Conservation (phyloP, 345 rosid genomes). For the Corchorus capsularis region DNA sequence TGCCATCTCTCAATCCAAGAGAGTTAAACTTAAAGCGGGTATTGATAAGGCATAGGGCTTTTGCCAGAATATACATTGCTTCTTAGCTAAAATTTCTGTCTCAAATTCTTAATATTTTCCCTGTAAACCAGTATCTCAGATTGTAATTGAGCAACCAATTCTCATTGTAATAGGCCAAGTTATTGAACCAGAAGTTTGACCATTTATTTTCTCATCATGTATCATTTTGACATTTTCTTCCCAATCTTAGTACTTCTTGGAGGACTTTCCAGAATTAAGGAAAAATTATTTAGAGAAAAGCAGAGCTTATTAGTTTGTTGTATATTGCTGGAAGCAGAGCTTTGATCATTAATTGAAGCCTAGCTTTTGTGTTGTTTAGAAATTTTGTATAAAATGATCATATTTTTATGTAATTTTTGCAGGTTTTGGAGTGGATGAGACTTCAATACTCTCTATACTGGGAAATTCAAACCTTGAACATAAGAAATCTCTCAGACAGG, state of each 20-base stretch:
- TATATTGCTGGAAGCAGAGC: not conserved
- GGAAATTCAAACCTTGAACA: conserved; percentile 66
- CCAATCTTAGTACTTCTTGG: not conserved
- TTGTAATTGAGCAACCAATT: not conserved
- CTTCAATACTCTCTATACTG: conserved; percentile 48
- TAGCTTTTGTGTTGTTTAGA: not conserved
- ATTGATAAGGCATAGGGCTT: too few species aligned
- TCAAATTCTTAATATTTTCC: not conserved
- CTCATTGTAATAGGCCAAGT: too few species aligned
- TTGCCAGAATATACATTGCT: not conserved
- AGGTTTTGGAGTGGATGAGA: conserved; percentile 93
- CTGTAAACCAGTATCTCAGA: too few species aligned
- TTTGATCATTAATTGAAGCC: not conserved
- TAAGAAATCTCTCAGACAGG: conserved; percentile 53
- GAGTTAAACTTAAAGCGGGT: too few species aligned
- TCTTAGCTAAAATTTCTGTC: not conserved
- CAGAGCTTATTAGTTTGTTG: not conserved
- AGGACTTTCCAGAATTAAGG: too few species aligned
- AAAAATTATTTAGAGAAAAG: not conserved
- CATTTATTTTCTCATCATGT: not conserved
- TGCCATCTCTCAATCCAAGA: too few species aligned
- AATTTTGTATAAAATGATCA: not conserved
- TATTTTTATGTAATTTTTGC: not conserved
- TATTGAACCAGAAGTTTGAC: too few species aligned
- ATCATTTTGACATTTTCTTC: too few species aligned